Percentiles rank a stretch among this genome's conserved stretches.
Evolutionary conservation across 2,329 filamentous ascomycete genomes (phyloP).

Genomic region (Talaromyces sp.): DNA sequence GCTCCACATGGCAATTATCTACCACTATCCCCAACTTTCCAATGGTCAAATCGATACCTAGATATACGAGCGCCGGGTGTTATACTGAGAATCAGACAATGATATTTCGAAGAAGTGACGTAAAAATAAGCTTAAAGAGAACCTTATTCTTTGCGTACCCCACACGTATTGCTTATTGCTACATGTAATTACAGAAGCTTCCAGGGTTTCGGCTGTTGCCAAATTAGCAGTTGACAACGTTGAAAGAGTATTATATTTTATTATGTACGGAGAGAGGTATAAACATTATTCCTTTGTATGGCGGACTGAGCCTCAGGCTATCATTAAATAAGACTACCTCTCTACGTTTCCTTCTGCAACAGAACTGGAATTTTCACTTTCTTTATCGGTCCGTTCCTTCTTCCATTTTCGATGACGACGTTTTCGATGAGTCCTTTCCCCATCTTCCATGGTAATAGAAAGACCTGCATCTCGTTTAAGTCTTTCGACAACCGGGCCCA

Average conservation of each 20-base stretch:
- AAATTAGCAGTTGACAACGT: not conserved
- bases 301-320: too few relatives aligned
- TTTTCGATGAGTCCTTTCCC: not conserved
- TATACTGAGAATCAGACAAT: not conserved
- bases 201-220: not conserved
- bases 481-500: slow-evolving; percentile 58
- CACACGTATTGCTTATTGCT: not conserved
- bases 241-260: not conserved
- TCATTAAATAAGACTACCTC: not conserved
- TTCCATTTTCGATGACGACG: not conserved
- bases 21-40: not conserved
- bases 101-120: not conserved
- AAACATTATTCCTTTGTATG: not conserved
- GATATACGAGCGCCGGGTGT: not conserved
- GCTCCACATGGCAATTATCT: not conserved
- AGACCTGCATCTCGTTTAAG: slow-evolving; percentile 47
- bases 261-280: not conserved
- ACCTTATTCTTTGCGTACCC: not conserved
- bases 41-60: not conserved
- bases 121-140: not conserved
- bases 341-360: not conserved
- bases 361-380: not conserved
- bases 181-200: not conserved
- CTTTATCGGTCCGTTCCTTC: not conserved
- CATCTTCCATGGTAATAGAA: not conserved